phyloP scores from a whole-genome alignment of 2,329 filamentous ascomycete genomes.

The Neofusicoccum parvum region DNA sequence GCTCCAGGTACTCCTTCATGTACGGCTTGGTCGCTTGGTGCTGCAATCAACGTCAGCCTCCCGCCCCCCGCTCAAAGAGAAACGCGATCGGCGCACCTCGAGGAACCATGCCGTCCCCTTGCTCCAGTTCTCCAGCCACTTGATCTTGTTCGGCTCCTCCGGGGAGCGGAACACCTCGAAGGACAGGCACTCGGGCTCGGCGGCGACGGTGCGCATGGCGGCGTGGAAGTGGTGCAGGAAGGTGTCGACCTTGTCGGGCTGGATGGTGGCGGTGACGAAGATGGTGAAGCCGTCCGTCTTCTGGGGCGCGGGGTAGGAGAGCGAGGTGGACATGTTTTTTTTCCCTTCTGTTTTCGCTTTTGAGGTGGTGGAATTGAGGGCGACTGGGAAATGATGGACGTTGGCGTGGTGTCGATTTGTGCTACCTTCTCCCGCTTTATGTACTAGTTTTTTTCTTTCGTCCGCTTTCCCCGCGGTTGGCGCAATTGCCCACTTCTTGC shows the following conservation, averaged over 20 bases:
- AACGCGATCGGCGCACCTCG: neutral
- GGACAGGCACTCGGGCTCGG: constrained; percentile 15
- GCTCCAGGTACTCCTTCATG: neutral
- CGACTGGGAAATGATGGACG: neutral
- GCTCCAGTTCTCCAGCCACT: constrained; percentile 14
- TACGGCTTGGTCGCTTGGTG: constrained; percentile 7
- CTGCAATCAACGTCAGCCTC: neutral
- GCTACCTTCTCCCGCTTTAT: too few relatives aligned
- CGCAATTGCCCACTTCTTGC: too few relatives aligned
- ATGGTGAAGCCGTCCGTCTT: neutral
- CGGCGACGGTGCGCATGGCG: neutral
- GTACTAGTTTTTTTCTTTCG: too few relatives aligned
- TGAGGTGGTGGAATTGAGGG: neutral
- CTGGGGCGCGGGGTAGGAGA: neutral
- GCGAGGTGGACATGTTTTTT: neutral
- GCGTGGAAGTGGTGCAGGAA: neutral
- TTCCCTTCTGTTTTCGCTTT: neutral
- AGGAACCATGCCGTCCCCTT: neutral
- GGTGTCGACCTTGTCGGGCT: constrained; percentile 4
- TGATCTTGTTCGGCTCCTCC: constrained; percentile 11
- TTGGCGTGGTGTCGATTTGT: too few relatives aligned
- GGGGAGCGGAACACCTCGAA: constrained; percentile 8
- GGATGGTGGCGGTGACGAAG: neutral
- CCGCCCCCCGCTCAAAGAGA: too few relatives aligned
- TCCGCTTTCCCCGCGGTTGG: too few relatives aligned